Evolutionary conservation across 257 asterid species (phyloP), one percentile per base, ranked within the genome.

Genomic region (Solanum medicagineum): DNA sequence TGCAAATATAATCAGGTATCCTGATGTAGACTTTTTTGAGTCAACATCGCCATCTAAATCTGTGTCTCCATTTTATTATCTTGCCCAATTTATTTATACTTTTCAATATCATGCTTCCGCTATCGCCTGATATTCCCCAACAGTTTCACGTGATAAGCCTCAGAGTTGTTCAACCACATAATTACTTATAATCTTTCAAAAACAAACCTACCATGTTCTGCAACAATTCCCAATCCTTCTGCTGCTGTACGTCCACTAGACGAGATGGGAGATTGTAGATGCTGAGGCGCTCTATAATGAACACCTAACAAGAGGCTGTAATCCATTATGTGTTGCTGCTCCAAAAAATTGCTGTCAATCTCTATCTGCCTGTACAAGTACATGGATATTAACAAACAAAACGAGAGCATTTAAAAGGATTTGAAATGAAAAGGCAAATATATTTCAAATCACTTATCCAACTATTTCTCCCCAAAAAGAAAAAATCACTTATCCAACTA

Each of bases 281-380:
- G 98, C 85, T 93, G 99, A 17, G 98, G 99, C 54, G 98, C 99
- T 66, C 98, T 92, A 88, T 96, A 94, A 87, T 95, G 97, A 83
- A 96, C 98, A 65, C 99, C 98, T 32, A 96, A 92, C 91, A 94
- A 89, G 83, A 95, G 93, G 91, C 99, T 96, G 89, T 96, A 96
- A 89, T 96, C 99, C 99, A 96, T 96, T 86, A 96, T 96, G 91
- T 92, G 90, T 90, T 95, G 98, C 83, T 92, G 91, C 90, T 94
- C 98, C 93, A 96, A 90, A 93, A 95, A 95, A 85, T 92, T 93
- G 90, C 97, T 92, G 86, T 95, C 99, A 81, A 88, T 95, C 89
- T 95, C 93, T 65, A 96, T 91, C 93, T 96, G 99, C 90, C 99
- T 96, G 96, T 89, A 91, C 19, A 82, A 29, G 54, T 51, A 54